A percentile compares a stretch with the other conserved stretches of the same genome.
phyloP scores from a whole-genome alignment of 2,329 filamentous ascomycete genomes.

The Pseudohalonectria lignicola region DNA sequence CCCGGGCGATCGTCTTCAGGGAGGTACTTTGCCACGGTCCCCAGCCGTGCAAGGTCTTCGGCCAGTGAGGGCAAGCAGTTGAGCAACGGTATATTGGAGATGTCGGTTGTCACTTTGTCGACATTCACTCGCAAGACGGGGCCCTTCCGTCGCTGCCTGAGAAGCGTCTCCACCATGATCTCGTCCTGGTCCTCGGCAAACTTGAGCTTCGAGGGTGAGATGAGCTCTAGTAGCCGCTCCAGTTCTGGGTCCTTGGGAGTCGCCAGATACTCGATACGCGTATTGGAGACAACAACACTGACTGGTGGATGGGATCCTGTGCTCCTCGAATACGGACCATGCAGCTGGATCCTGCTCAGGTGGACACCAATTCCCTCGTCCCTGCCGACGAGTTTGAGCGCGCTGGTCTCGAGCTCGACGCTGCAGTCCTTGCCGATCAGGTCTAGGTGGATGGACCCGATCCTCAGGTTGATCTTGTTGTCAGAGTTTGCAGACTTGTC shows the following conservation, averaged over 20 bases:
- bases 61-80: slow-evolving; percentile 58
- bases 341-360: slow-evolving; percentile 64
- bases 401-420: slow-evolving; percentile 63
- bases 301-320: slow-evolving; percentile 47
- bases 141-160: slow-evolving; percentile 79
- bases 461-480: slow-evolving; percentile 63
- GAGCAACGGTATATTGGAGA: slow-evolving; percentile 55
- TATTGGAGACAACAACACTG: slow-evolving; percentile 49
- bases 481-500: slow-evolving; percentile 34
- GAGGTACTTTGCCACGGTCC: slow-evolving; percentile 85
- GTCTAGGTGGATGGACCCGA: slow-evolving; percentile 67
- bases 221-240: slow-evolving; percentile 68
- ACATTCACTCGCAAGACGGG: slow-evolving; percentile 65
- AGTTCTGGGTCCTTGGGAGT: slow-evolving; percentile 71
- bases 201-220: slow-evolving; percentile 85
- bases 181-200: slow-evolving; percentile 81
- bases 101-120: slow-evolving; percentile 48
- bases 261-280: slow-evolving; percentile 61
- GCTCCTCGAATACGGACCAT: slow-evolving; percentile 54
- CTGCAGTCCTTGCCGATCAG: slow-evolving; percentile 71
- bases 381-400: slow-evolving; percentile 70
- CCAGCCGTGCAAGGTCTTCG: slow-evolving; percentile 70
- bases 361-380: slow-evolving; percentile 60
- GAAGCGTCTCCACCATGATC: slow-evolving; percentile 84
- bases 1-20: slow-evolving; percentile 93